phyloP scores from a whole-genome alignment of 2,329 filamentous ascomycete species.

The Aspergillus sp. region DNA sequence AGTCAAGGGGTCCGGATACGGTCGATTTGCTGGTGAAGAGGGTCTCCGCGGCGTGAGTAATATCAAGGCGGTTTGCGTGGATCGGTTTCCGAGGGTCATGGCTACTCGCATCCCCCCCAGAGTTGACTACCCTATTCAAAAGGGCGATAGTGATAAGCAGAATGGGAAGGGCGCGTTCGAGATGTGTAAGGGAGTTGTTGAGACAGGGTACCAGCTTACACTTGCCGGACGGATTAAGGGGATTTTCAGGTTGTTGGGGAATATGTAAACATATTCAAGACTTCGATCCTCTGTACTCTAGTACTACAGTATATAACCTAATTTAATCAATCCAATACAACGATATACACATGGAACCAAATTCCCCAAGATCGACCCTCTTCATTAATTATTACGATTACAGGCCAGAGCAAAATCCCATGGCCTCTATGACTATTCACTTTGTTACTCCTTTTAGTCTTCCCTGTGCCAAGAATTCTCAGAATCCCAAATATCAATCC shows the following conservation, averaged over 20 bases:
- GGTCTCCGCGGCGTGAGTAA: slow-evolving; percentile 84
- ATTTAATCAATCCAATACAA: background rate
- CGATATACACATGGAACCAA: background rate
- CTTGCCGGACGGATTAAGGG: slow-evolving; percentile 42
- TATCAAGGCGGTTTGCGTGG: slow-evolving; percentile 79
- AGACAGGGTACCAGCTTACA: slow-evolving; percentile 48
- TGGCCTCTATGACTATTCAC: too few species aligned
- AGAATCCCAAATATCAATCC: slow-evolving; percentile 45
- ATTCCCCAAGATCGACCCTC: background rate
- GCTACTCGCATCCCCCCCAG: slow-evolving; percentile 77
- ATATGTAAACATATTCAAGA: slow-evolving; percentile 28
- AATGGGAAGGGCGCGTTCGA: slow-evolving; percentile 66
- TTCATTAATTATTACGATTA: background rate
- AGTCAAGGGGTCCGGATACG: slow-evolving; percentile 85
- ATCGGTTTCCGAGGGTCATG: slow-evolving; percentile 58
- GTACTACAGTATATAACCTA: background rate
- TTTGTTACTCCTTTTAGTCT: too few species aligned
- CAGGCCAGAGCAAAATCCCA: too few species aligned
- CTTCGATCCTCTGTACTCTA: background rate
- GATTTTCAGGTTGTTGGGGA: slow-evolving; percentile 37
- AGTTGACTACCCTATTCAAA: slow-evolving; percentile 76
- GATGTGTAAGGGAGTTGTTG: slow-evolving; percentile 46
- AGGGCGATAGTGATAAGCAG: slow-evolving; percentile 51
- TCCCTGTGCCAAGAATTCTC: background rate
- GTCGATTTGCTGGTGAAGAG: slow-evolving; percentile 87